Percentiles rank a stretch among this genome's conserved stretches.
These are phyloP conservation scores for Penicillium sp. DNA, from an alignment of 2,329 filamentous ascomycete genomes.

Conservation along the genomic window DNA sequence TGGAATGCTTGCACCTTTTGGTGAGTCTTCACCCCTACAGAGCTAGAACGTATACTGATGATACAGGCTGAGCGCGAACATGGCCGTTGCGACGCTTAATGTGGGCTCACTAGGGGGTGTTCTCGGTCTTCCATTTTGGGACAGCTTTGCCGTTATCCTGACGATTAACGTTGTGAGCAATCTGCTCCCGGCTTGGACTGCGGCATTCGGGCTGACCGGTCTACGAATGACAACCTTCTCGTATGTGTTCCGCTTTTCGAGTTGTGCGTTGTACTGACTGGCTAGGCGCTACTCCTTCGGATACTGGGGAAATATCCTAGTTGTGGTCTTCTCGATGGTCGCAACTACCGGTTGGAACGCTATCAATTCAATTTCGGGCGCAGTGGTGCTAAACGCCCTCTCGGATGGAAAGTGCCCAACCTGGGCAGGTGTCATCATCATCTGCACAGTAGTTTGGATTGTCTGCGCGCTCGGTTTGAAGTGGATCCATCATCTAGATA, in stretches of 20 bases:
- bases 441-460: constrained; percentile 43
- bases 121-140: constrained; percentile 43
- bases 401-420: constrained; percentile 42
- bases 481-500: constrained; percentile 45
- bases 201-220: constrained; percentile 41
- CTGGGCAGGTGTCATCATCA: constrained; percentile 45
- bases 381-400: constrained; percentile 40
- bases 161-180: constrained; percentile 39
- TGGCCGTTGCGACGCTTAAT: constrained; percentile 43
- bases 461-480: constrained; percentile 44
- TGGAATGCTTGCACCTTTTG: constrained; percentile 31
- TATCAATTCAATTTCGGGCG: constrained; percentile 46
- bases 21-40: not conserved
- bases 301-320: constrained; percentile 44
- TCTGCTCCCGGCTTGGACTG: constrained; percentile 35
- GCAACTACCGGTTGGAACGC: constrained; percentile 46
- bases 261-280: not conserved
- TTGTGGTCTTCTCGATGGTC: constrained; percentile 44
- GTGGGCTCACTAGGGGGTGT: constrained; percentile 38
- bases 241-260: constrained; percentile 15
- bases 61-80: constrained; percentile 43
- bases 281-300: constrained; percentile 43
- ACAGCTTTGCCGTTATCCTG: constrained; percentile 43
- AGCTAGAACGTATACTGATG: constrained; percentile 11
- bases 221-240: constrained; percentile 44